Conservation (phyloP, 352 stramenopile genomes). For the Elongisporangium anandrum region DNA sequence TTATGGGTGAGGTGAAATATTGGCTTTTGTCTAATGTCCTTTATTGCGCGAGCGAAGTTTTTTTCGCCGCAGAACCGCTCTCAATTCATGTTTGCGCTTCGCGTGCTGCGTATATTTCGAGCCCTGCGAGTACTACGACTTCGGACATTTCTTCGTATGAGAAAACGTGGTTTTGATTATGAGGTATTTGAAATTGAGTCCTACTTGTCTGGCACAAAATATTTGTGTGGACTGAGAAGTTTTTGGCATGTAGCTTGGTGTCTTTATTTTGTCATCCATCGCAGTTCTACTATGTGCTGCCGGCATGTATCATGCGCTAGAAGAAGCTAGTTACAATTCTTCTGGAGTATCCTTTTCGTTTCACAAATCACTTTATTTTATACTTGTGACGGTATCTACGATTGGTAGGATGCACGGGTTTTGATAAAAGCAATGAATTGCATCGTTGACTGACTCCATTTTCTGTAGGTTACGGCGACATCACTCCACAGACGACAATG, state of each 20-base stretch:
- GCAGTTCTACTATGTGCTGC: constrained; percentile 60
- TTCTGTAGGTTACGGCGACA: constrained; percentile 56
- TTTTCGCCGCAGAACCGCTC: constrained; percentile 36
- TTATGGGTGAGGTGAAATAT: not conserved
- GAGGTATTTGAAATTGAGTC: constrained; percentile 28
- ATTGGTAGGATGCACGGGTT: constrained; percentile 29
- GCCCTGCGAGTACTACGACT: constrained; percentile 55
- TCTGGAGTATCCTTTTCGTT: constrained; percentile 33
- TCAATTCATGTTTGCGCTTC: constrained; percentile 57
- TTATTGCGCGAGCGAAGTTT: constrained; percentile 22
- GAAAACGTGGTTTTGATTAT: constrained; percentile 71
- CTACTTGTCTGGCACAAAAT: no score
- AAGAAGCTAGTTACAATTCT: constrained; percentile 38
- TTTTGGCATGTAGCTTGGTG: constrained; percentile 27
- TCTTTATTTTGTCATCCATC: constrained; percentile 63
- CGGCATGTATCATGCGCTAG: constrained; percentile 61
- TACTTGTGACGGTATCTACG: constrained; percentile 66
- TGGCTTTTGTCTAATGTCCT: not conserved
- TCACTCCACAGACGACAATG: constrained; percentile 41
- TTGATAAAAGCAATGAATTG: not conserved
- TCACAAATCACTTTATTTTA: constrained; percentile 70
- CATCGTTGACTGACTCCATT: not conserved
- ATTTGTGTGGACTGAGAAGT: constrained; percentile 1
- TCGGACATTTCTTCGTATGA: constrained; percentile 52
- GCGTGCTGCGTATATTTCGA: constrained; percentile 65